phyloP scores from a whole-genome alignment of 1,284 basidiomycete species.

The Cronartium ribicola region DNA sequence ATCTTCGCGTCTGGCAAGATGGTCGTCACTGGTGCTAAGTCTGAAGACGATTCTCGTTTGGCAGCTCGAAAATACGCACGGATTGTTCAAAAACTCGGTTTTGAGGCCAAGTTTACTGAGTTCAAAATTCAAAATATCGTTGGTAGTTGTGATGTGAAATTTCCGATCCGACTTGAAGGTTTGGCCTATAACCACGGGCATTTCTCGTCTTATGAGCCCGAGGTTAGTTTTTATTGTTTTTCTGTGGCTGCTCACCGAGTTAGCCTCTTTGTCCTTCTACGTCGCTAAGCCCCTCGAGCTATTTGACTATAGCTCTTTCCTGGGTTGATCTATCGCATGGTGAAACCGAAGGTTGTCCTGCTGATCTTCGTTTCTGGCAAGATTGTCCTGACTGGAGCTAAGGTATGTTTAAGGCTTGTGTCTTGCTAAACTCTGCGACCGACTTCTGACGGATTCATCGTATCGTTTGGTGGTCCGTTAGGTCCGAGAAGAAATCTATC shows the following conservation, averaged over 20 bases:
- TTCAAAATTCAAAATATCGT: slow-evolving; percentile 99
- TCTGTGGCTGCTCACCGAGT: slow-evolving; percentile 2
- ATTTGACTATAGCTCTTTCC: slow-evolving; percentile 73
- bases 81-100: slow-evolving; percentile 98
- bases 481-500: slow-evolving; percentile 99
- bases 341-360: slow-evolving; percentile 98
- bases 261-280: slow-evolving; percentile 47
- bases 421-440: too few relatives aligned
- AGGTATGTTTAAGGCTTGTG: slow-evolving; percentile 61
- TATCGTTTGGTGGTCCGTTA: too few relatives aligned
- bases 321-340: slow-evolving; percentile 98
- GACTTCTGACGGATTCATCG: slow-evolving; percentile 46
- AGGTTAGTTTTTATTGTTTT: slow-evolving; percentile 62
- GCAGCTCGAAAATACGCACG: slow-evolving; percentile 98
- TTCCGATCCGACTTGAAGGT: slow-evolving; percentile 96
- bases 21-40: slow-evolving; percentile 99
- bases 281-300: slow-evolving; percentile 44
- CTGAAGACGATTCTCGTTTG: slow-evolving; percentile 92
- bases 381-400: slow-evolving; percentile 97
- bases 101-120: slow-evolving; percentile 98
- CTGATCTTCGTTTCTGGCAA: slow-evolving; percentile 99
- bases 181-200: slow-evolving; percentile 97
- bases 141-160: slow-evolving; percentile 96
- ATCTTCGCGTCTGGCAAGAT: slow-evolving; percentile 99
- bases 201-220: slow-evolving; percentile 96